These are phyloP conservation scores for Hibiscus tridactylites DNA, from an alignment of 345 rosid genomes.

Conservation along the genomic window DNA sequence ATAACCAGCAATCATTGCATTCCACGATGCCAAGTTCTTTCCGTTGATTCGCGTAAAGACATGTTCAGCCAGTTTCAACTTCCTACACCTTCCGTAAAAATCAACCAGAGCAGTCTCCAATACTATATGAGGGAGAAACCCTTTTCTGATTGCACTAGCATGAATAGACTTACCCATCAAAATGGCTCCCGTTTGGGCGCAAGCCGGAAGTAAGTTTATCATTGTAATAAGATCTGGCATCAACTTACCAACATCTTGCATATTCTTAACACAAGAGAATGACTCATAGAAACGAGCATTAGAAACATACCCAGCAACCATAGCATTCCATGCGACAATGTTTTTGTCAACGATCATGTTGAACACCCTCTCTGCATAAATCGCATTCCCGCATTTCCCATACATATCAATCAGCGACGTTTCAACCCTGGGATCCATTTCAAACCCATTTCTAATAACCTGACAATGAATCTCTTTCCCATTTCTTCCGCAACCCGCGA, in stretches of 20 bases:
- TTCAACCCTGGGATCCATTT: constrained; percentile 43
- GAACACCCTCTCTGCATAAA: constrained; percentile 55
- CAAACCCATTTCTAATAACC: constrained; percentile 38
- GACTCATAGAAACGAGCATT: constrained; percentile 31
- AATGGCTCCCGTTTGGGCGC: constrained; percentile 33
- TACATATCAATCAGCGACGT: constrained; percentile 68
- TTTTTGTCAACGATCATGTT: constrained; percentile 30
- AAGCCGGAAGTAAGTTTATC: constrained; percentile 63
- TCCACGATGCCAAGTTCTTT: constrained; percentile 64
- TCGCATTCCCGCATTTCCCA: constrained; percentile 42
- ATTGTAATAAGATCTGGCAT: constrained; percentile 51
- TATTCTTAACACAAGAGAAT: constrained; percentile 40
- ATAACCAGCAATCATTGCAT: constrained; percentile 53
- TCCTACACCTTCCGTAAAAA: constrained; percentile 47
- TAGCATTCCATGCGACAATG: constrained; percentile 63
- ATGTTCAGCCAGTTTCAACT: constrained; percentile 33
- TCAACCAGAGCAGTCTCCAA: constrained; percentile 65
- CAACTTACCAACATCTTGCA: constrained; percentile 37
- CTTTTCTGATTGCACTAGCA: constrained; percentile 53
- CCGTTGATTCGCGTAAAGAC: constrained; percentile 36
- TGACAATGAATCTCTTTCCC: constrained; percentile 79
- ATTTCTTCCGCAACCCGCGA: constrained; percentile 16
- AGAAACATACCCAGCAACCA: constrained; percentile 53
- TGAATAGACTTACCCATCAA: constrained; percentile 47
- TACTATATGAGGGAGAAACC: constrained; percentile 52